Base-by-base conservation (phyloP, 805 yeast species). In the Tetrapisispora arboricola region DNA sequence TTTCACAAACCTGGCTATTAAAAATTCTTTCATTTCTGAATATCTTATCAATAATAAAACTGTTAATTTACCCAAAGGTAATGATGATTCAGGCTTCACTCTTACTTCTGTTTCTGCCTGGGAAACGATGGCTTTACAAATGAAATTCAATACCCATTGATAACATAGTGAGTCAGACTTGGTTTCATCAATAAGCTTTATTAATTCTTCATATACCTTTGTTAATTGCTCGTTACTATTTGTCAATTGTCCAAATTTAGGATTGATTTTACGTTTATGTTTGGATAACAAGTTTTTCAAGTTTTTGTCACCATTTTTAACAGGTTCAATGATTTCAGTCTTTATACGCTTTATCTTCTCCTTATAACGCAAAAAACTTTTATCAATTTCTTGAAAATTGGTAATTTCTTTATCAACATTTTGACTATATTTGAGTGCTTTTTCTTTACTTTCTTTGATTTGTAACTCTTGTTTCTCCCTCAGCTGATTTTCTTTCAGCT, bases 91-190 rank as follows among this genome's bases (percentile, higher is more conserved):
- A 2, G 94, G 79, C 43, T 80, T 75, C 0, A 84, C 94, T 13
- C 82, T 71, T 8, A 86, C 88, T 60, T 92, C 98, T 1, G 94
- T 76, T 60, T 88, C 97, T 1, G 96, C 90, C 63, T 92, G 98
- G 21, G 82, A 76, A 1, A 92, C 84, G 1, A 88, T 65, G 3
- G 90, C 83, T 55, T 92, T 92, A 5, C 96, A 82, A 22, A 84
- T 72, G 54, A 80, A 81, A 55, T 92, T 92, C 27, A 87, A 63
- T 6, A 83, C 70, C 87, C 94, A 88, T 26, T 71, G 60, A 51
- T 65, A 83, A 1, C 80, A 81, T 15, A 81, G 53, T 2, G 70
- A 71, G 45, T 72, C 61, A 7, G 54, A 48, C 30, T 68, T 66
- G 0, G 84, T 71, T 30, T 72, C 70, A 4, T 49, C 58, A 4